phyloP scores from a whole-genome alignment of 163 green algal genomes.

The Chlamydomonas reinhardtii region DNA sequence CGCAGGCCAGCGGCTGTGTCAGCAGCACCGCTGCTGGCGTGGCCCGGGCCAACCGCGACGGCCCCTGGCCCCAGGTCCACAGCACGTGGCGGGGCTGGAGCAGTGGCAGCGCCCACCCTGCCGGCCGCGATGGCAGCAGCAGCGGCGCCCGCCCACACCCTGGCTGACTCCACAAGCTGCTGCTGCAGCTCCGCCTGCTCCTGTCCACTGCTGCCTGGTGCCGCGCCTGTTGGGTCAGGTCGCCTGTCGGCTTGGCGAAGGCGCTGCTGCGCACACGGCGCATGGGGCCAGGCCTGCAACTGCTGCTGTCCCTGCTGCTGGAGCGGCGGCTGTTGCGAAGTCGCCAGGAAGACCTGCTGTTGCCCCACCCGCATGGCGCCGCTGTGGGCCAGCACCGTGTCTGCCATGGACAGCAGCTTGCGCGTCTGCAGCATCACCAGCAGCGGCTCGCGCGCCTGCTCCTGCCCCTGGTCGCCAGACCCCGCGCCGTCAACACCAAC shows the following conservation, averaged over 20 bases:
- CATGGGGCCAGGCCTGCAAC: background rate
- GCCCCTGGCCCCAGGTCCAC: background rate
- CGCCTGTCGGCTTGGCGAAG: no score
- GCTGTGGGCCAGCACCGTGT: background rate
- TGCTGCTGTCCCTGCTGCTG: no score
- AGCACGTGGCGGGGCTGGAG: no score
- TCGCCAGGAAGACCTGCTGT: background rate
- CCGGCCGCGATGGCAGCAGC: no score
- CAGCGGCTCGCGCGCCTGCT: background rate
- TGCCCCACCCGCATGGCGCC: constrained; percentile 5
- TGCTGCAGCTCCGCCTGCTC: no score
- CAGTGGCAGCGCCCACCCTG: no score
- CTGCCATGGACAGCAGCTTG: constrained; percentile 11
- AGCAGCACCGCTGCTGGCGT: background rate
- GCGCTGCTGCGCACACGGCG: no score
- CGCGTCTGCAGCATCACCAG: constrained; percentile 4
- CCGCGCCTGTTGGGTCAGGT: no score
- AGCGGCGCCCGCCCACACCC: no score
- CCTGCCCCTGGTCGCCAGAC: background rate
- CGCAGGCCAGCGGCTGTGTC: background rate
- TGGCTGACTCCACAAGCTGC: no score
- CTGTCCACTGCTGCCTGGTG: no score
- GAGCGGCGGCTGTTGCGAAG: background rate
- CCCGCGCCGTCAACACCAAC: no score
- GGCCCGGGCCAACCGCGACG: background rate